Percentiles rank a stretch among this genome's conserved stretches.
These are phyloP conservation scores for Coemansia sp. DNA, from an alignment of 192 early-diverging fungal genomes.

Conservation along the genomic window DNA sequence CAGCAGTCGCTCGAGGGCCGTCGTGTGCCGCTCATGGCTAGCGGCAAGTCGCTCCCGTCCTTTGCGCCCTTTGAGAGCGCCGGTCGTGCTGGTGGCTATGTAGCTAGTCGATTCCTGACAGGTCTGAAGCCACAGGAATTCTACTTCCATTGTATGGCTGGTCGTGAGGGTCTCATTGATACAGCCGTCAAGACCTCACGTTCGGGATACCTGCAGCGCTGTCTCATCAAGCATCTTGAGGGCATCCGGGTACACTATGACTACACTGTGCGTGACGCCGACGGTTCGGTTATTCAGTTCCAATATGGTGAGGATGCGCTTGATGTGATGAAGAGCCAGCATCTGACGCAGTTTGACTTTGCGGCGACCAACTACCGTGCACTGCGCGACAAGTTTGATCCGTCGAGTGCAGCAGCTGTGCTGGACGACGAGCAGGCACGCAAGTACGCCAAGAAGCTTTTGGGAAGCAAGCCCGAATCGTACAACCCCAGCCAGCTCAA, in stretches of 20 bases:
- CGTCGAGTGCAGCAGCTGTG: constrained; percentile 56
- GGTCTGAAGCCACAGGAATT: constrained; percentile 94
- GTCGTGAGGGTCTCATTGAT: constrained; percentile 99
- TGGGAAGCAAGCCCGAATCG: constrained; percentile 61
- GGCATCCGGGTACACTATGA: constrained; percentile 94
- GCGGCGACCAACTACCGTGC: constrained; percentile 86
- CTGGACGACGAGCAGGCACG: constrained; percentile 73
- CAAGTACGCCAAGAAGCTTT: constrained; percentile 69
- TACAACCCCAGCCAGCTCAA: constrained; percentile 7
- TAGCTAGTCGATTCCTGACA: constrained; percentile 96
- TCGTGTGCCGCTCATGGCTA: constrained; percentile 96
- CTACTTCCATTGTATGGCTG: constrained; percentile 97
- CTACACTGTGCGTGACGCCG: constrained; percentile 91
- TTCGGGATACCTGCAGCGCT: constrained; percentile 98
- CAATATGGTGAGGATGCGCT: constrained; percentile 98
- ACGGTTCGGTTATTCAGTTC: constrained; percentile 97
- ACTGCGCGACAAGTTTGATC: constrained; percentile 76
- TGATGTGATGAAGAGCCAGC: constrained; percentile 92
- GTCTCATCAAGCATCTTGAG: constrained; percentile 98
- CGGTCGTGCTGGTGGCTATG: constrained; percentile 93
- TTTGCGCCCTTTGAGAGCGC: constrained; percentile 88
- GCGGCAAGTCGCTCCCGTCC: constrained; percentile 92
- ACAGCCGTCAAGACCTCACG: constrained; percentile 99
- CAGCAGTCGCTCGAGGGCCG: constrained; percentile 98
- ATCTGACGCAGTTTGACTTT: constrained; percentile 88